Conservation (phyloP, 1,284 basidiomycete genomes). For the Apiotrichum porosum region DNA sequence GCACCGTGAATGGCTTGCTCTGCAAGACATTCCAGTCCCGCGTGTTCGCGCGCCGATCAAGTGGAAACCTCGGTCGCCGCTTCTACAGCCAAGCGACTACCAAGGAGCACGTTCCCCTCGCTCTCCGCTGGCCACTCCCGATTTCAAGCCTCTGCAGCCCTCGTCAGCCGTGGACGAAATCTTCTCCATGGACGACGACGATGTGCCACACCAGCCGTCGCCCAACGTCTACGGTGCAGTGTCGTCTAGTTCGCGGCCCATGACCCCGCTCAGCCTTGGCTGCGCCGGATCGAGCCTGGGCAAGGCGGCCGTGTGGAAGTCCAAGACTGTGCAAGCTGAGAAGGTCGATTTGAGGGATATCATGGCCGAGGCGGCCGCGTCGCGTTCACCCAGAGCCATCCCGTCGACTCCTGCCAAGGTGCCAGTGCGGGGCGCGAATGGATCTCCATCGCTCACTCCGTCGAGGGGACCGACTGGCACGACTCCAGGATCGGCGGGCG, state of each 20-base stretch:
- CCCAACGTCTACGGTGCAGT: too few relatives aligned
- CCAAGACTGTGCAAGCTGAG: constrained; percentile 45
- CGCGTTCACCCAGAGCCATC: neutral
- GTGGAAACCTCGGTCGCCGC: constrained; percentile 52
- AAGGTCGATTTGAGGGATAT: constrained; percentile 75
- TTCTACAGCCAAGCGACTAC: constrained; percentile 52
- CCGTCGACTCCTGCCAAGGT: constrained; percentile 19
- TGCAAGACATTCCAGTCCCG: constrained; percentile 72
- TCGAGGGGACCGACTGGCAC: too few relatives aligned
- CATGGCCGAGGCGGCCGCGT: constrained; percentile 63
- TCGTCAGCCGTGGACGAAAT: constrained; percentile 40
- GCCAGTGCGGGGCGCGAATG: too few relatives aligned
- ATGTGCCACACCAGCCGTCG: constrained; percentile 12
- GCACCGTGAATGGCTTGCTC: constrained; percentile 69
- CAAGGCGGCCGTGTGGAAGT: constrained; percentile 50
- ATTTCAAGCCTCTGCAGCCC: constrained; percentile 30
- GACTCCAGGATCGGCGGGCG: neutral
- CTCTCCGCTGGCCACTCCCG: constrained; percentile 7
- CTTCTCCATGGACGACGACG: constrained; percentile 49
- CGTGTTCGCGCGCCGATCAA: constrained; percentile 52
- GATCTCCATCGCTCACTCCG: too few relatives aligned
- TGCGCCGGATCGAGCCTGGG: constrained; percentile 7
- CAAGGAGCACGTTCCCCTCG: constrained; percentile 22
- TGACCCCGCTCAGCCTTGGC: constrained; percentile 52
- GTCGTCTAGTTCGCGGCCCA: constrained; percentile 45